phyloP scores from a whole-genome alignment of 257 asterid species.

The Lavandula angustifolia region DNA sequence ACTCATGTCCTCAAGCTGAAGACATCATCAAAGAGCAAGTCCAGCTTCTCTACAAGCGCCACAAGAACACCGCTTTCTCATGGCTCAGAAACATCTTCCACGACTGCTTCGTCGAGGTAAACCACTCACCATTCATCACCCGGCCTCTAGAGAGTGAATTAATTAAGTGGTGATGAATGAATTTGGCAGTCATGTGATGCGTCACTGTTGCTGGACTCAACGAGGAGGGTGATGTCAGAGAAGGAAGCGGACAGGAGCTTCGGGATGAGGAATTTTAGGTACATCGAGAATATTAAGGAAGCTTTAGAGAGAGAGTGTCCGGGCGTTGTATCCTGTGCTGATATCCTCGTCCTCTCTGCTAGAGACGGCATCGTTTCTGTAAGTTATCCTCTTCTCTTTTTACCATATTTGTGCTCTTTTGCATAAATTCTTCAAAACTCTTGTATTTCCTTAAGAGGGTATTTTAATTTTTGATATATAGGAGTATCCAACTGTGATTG shows the following conservation, averaged over 20 bases:
- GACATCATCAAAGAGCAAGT: conserved; percentile 91
- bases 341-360: conserved; percentile 85
- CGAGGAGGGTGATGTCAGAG: conserved; percentile 83
- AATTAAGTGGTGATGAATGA: not conserved
- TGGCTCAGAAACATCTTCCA: conserved; percentile 99
- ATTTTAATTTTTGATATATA: too few species aligned
- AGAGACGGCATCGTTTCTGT: conserved; percentile 86
- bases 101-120: conserved; percentile 94
- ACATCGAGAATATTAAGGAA: conserved; percentile 80
- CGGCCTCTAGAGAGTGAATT: too few species aligned
- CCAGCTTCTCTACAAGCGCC: conserved; percentile 89
- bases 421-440: too few species aligned
- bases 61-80: conserved; percentile 97
- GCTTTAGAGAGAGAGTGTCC: conserved; percentile 97
- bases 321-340: conserved; percentile 92
- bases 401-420: too few species aligned
- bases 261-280: conserved; percentile 95
- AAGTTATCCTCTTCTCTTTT: conserved; percentile 22
- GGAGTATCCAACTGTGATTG: too few species aligned
- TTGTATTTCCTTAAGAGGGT: too few species aligned
- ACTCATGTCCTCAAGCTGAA: conserved; percentile 95
- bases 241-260: conserved; percentile 93
- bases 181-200: conserved; percentile 86
- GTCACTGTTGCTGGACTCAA: conserved; percentile 89
- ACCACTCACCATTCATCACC: too few species aligned